Evolutionary conservation across 2,329 filamentous ascomycete species (phyloP).

Genomic region (Colletotrichum salicis): DNA sequence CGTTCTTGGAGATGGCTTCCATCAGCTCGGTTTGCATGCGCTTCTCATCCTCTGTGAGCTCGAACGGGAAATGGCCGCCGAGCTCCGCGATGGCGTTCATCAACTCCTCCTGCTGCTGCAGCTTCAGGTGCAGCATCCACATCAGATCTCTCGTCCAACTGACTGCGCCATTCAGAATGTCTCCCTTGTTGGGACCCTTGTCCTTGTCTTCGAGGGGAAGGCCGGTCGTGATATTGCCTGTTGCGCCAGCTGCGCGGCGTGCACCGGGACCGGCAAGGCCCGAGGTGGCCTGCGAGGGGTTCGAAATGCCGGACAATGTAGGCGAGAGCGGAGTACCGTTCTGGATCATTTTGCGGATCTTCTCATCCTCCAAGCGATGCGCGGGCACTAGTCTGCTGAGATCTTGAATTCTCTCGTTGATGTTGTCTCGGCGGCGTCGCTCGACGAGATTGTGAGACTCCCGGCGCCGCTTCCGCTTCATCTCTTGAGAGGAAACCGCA

Average conservation of each 20-base stretch:
- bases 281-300: slow-evolving; percentile 82
- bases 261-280: slow-evolving; percentile 87
- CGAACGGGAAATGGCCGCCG: slow-evolving; percentile 81
- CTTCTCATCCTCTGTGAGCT: slow-evolving; percentile 89
- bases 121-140: slow-evolving; percentile 93
- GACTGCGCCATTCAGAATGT: slow-evolving; percentile 96
- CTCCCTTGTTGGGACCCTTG: slow-evolving; percentile 98
- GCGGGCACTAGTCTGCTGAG: slow-evolving; percentile 91
- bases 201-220: slow-evolving; percentile 96
- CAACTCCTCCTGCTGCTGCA: slow-evolving; percentile 89
- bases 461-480: slow-evolving; percentile 88
- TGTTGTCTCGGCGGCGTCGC: slow-evolving; percentile 93
- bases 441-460: slow-evolving; percentile 98
- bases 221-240: slow-evolving; percentile 89
- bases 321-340: slow-evolving; percentile 92
- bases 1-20: slow-evolving; percentile 86
- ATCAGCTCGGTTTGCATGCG: slow-evolving; percentile 95
- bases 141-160: slow-evolving; percentile 98
- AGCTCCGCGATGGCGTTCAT: slow-evolving; percentile 78
- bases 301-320: slow-evolving; percentile 76
- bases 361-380: slow-evolving; percentile 95
- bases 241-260: slow-evolving; percentile 76
- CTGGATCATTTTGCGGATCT: slow-evolving; percentile 92
- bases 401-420: slow-evolving; percentile 98
- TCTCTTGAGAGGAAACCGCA: slow-evolving; percentile 83